Base-by-base conservation (phyloP, 305 asterid species). In the Vinca major region DNA sequence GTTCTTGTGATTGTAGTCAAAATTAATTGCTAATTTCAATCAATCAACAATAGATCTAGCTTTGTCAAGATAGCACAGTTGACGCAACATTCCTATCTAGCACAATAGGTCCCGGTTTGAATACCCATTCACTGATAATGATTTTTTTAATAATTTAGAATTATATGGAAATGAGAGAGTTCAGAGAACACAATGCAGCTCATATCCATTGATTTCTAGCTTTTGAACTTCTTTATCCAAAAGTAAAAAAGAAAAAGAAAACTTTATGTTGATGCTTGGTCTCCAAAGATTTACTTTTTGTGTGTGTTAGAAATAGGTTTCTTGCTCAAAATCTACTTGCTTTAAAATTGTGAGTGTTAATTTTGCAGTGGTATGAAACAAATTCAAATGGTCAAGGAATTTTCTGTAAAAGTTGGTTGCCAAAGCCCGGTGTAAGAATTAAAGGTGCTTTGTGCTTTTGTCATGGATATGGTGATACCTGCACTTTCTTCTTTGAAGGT, bases 401-500 rank as follows among this genome's bases (percentile, higher is more conserved):
- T 64, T 92, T 92, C 84, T 89, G 98, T 72, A 92, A 88, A 71
- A 86, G 96, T 78, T 92, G 97, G 98, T 78, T 92, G 84, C 98
- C 98, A 9, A 85, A 81, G 83, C 95, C 96, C 2, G 96, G 96
- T 5, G 81, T 84, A 33, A 81, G 87, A 75, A 89, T 92, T 77
- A 89, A 92, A 82, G 96, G 96, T 19, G 89, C 93, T 14, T 74
- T 92, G 77, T 89, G 89, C 67, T 92, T 92, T 79, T 89, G 95
- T 73, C 98, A 92, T 68, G 98, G 97, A 76, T 92, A 92, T 71
- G 98, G 98, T 36, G 98, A 92, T 74, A 92, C 98, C 62, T 92
- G 98, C 87, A 92, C 98, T 0, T 92, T 92, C 81, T 92, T 92
- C 93, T 92, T 92, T 68, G 98, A 92, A 86, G 98, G 98, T 92